Conservation (phyloP, 2,329 filamentous ascomycete species). For the Verticillium isaacii region DNA sequence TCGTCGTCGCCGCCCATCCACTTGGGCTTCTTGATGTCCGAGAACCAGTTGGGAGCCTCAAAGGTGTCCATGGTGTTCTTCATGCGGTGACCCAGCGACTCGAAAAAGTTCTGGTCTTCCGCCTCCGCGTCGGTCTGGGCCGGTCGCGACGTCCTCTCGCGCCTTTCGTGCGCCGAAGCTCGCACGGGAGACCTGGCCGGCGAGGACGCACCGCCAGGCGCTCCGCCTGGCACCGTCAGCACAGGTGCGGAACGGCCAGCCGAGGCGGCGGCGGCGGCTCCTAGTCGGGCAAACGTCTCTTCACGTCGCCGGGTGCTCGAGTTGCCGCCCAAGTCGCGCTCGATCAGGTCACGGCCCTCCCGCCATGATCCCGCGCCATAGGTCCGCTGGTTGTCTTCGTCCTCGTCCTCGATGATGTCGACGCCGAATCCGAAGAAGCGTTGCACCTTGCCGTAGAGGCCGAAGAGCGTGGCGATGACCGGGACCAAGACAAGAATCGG, state of each 20-base stretch:
- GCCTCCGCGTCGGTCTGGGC: constrained; percentile 44
- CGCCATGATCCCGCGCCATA: constrained; percentile 84
- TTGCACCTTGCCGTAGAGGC: constrained; percentile 78
- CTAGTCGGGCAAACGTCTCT: constrained; percentile 27
- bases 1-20: constrained; percentile 68
- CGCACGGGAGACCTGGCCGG: constrained; percentile 38
- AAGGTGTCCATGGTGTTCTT: constrained; percentile 88
- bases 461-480: constrained; percentile 80
- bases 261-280: background rate
- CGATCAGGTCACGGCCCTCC: constrained; percentile 85
- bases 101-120: constrained; percentile 78
- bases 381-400: constrained; percentile 56
- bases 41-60: constrained; percentile 77
- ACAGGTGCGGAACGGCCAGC: constrained; percentile 35
- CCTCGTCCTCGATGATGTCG: constrained; percentile 71
- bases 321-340: constrained; percentile 71
- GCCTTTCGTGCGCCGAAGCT: constrained; percentile 27
- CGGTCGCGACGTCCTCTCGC: constrained; percentile 18
- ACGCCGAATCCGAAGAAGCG: constrained; percentile 71
- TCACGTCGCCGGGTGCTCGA: constrained; percentile 47
- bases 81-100: constrained; percentile 76
- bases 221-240: constrained; percentile 40
- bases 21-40: constrained; percentile 71
- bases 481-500: constrained; percentile 84
- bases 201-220: constrained; percentile 24